Percentiles rank a stretch among this genome's conserved stretches.
Conservation (phyloP, 495 filamentous ascomycete species). For the Lepraria neglecta region DNA sequence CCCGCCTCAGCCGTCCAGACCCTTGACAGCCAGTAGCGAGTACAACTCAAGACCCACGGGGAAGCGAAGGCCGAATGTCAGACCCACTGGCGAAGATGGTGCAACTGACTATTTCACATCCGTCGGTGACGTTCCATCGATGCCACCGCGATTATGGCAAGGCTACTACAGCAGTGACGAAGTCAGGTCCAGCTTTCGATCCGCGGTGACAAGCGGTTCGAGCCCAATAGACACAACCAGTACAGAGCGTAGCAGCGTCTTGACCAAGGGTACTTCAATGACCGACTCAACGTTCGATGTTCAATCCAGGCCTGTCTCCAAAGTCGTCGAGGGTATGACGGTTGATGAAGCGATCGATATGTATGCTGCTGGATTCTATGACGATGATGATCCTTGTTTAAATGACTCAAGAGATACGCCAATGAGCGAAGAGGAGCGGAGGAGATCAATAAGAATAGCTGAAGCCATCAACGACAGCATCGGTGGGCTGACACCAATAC, state of each 20-base stretch:
- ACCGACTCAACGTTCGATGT: conserved; percentile 57
- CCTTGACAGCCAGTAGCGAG: conserved; percentile 16
- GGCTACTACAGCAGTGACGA: conserved; percentile 41
- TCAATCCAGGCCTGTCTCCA: conserved; percentile 47
- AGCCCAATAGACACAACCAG: conserved; percentile 60
- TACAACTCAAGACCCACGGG: conserved; percentile 7
- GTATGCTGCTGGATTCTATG: conserved; percentile 79
- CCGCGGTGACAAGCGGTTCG: conserved; percentile 60
- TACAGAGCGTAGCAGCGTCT: conserved; percentile 75
- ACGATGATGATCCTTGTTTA: conserved; percentile 45
- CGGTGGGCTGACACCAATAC: conserved; percentile 27
- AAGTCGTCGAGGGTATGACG: conserved; percentile 70
- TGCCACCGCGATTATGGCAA: conserved; percentile 30
- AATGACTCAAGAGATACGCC: conserved; percentile 23
- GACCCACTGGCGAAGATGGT: not conserved
- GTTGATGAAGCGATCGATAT: conserved; percentile 90
- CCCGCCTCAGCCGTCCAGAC: conserved; percentile 20
- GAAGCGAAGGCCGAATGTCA: conserved; percentile 14
- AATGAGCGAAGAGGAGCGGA: conserved; percentile 23
- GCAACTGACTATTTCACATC: not conserved
- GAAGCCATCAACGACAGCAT: conserved; percentile 25
- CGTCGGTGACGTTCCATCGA: conserved; percentile 26
- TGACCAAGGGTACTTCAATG: conserved; percentile 72
- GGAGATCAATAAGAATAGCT: conserved; percentile 27
- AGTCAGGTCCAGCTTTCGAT: conserved; percentile 65